These are phyloP conservation scores for Corymbia citriodora DNA, from an alignment of 441 rosid genomes.

Conservation along the genomic window DNA sequence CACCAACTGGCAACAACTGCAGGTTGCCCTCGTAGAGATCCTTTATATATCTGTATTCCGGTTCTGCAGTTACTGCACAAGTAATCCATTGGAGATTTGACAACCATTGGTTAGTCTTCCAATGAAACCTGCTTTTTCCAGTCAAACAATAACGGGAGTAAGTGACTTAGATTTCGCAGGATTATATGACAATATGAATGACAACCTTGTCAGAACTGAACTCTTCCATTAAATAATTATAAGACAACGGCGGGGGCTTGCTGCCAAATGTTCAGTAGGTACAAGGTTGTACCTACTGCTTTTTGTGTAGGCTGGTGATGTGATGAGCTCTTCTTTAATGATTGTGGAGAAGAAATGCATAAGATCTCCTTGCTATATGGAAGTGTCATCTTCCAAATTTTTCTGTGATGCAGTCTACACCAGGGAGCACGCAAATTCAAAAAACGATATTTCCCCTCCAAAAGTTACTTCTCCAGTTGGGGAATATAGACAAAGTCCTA, in stretches of 20 bases:
- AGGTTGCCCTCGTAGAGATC: constrained; percentile 44
- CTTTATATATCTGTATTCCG: constrained; percentile 35
- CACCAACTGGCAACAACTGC: constrained; percentile 59
- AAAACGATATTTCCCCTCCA: background rate
- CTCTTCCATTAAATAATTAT: constrained; percentile 71
- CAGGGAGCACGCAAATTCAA: background rate
- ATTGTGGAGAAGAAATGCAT: constrained; percentile 28
- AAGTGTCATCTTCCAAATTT: constrained; percentile 34
- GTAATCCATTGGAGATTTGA: constrained; percentile 28
- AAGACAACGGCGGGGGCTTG: constrained; percentile 92
- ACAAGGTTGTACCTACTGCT: constrained; percentile 30
- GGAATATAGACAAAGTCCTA: constrained; percentile 52
- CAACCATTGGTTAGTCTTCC: constrained; percentile 29
- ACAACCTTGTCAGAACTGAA: constrained; percentile 63
- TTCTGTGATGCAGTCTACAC: constrained; percentile 72
- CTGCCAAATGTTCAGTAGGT: constrained; percentile 70
- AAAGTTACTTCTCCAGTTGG: background rate
- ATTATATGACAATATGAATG: constrained; percentile 60
- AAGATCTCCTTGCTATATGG: constrained; percentile 24
- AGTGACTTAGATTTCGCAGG: constrained; percentile 45
- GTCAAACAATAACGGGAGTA: constrained; percentile 44
- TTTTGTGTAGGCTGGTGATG: constrained; percentile 25
- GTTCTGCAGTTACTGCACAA: constrained; percentile 63
- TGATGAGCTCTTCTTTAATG: constrained; percentile 17
- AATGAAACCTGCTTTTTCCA: constrained; percentile 73